phyloP scores from a whole-genome alignment of 1,284 basidiomycete genomes.

The Laetiporus sulphureus region DNA sequence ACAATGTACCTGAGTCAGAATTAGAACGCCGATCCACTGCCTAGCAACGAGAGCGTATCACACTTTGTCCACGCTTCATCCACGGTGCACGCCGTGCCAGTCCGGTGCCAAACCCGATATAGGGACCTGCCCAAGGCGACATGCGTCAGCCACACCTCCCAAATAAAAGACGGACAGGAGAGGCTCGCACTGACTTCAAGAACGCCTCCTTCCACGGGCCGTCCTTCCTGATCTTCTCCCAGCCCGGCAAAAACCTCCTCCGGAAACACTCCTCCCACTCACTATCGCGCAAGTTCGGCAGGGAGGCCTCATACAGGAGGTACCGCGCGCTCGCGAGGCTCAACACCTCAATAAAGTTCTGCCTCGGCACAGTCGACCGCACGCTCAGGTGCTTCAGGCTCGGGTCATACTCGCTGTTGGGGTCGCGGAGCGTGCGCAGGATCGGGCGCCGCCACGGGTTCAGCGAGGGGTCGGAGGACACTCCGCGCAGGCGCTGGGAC shows the following conservation, averaged over 20 bases:
- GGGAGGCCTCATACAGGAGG: conserved; percentile 56
- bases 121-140: too few relatives aligned
- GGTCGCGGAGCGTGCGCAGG: conserved; percentile 41
- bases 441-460: conserved; percentile 73
- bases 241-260: conserved; percentile 64
- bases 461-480: conserved; percentile 54
- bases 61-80: conserved; percentile 81
- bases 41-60: conserved; percentile 11
- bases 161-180: too few relatives aligned
- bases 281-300: conserved; percentile 53
- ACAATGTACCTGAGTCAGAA: conserved; percentile 55
- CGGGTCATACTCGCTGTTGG: conserved; percentile 36
- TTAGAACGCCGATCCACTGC: not conserved
- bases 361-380: conserved; percentile 53
- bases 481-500: conserved; percentile 46
- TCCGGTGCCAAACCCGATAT: conserved; percentile 59
- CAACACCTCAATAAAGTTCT: conserved; percentile 71
- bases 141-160: too few relatives aligned
- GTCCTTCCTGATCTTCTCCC: conserved; percentile 62
- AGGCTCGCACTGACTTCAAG: conserved; percentile 45
- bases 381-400: conserved; percentile 52
- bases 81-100: conserved; percentile 57
- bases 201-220: conserved; percentile 53
- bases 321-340: conserved; percentile 50
- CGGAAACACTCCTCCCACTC: conserved; percentile 71